phyloP scores from a whole-genome alignment of 345 rosid species.

The Combretum micranthum region DNA sequence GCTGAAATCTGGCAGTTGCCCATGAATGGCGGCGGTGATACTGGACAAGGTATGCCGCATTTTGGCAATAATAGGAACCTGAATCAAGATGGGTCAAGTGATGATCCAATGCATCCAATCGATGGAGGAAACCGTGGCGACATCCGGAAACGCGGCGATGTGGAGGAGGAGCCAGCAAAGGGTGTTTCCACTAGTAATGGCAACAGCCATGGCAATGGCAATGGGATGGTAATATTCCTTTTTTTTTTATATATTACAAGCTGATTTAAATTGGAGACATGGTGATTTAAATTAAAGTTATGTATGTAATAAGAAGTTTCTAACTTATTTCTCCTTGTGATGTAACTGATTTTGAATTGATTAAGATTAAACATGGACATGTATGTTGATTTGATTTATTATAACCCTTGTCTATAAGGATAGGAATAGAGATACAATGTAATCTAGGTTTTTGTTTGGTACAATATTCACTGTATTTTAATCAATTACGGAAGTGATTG shows the following conservation, averaged over 20 bases:
- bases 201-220: background rate
- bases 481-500: background rate
- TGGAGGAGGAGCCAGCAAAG: conserved; percentile 32
- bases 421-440: too few species aligned
- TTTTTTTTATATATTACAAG: background rate
- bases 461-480: background rate
- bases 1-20: conserved; percentile 86
- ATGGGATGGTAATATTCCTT: conserved; percentile 32
- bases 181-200: conserved; percentile 41
- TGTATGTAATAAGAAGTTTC: too few species aligned
- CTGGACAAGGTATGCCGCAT: conserved; percentile 13
- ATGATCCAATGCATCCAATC: conserved; percentile 36
- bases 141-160: conserved; percentile 47
- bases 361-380: too few species aligned
- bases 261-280: conserved; percentile 2
- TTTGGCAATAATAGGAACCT: conserved; percentile 5
- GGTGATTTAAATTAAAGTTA: background rate
- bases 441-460: too few species aligned
- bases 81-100: conserved; percentile 23
- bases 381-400: too few species aligned
- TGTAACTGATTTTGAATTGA: too few species aligned
- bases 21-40: conserved; percentile 29
- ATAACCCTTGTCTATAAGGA: too few species aligned
- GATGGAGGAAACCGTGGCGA: conserved; percentile 24
- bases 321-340: too few species aligned